phyloP scores from a whole-genome alignment of 1,139 yeast genomes.

The Candida dubliniensis region DNA sequence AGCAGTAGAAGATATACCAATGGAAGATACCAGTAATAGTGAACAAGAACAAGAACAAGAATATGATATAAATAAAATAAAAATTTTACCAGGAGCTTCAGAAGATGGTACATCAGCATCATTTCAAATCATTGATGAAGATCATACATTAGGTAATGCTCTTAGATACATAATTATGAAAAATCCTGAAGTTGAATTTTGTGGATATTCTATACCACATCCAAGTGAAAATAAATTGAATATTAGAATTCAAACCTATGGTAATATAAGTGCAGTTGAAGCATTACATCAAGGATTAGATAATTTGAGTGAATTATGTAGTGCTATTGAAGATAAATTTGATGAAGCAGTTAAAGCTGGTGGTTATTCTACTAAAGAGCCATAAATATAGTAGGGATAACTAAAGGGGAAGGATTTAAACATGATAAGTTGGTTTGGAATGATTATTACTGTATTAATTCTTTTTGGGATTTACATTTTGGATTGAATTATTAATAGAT shows the following conservation, averaged over 20 bases:
- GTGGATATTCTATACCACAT: slow-evolving; percentile 99
- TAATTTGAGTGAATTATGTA: slow-evolving; percentile 80
- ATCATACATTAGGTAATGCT: slow-evolving; percentile 93
- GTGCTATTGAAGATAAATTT: slow-evolving; percentile 78
- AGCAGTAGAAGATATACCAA: slow-evolving; percentile 8
- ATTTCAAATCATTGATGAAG: slow-evolving; percentile 89
- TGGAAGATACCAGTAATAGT: slow-evolving; percentile 6
- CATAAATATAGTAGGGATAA: slow-evolving; percentile 8
- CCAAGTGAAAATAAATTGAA: slow-evolving; percentile 92
- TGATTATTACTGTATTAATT: too few species aligned
- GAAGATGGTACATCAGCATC: slow-evolving; percentile 96
- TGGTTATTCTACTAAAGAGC: slow-evolving; percentile 44
- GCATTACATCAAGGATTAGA: slow-evolving; percentile 91
- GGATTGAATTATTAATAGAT: too few species aligned
- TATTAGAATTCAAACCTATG: slow-evolving; percentile 92
- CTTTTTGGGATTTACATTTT: too few species aligned
- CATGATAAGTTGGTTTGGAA: background rate
- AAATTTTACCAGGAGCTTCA: slow-evolving; percentile 81
- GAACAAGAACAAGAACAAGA: slow-evolving; percentile 32
- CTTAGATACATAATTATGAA: slow-evolving; percentile 93
- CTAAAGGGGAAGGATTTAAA: background rate
- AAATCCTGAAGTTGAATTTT: slow-evolving; percentile 96
- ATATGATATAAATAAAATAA: slow-evolving; percentile 51
- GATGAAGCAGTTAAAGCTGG: slow-evolving; percentile 59
- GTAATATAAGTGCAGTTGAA: slow-evolving; percentile 83